A percentile compares a stretch with the other conserved stretches of the same genome.
phyloP scores from a whole-genome alignment of 2,329 filamentous ascomycete genomes.

The Sporothrix pallida region DNA sequence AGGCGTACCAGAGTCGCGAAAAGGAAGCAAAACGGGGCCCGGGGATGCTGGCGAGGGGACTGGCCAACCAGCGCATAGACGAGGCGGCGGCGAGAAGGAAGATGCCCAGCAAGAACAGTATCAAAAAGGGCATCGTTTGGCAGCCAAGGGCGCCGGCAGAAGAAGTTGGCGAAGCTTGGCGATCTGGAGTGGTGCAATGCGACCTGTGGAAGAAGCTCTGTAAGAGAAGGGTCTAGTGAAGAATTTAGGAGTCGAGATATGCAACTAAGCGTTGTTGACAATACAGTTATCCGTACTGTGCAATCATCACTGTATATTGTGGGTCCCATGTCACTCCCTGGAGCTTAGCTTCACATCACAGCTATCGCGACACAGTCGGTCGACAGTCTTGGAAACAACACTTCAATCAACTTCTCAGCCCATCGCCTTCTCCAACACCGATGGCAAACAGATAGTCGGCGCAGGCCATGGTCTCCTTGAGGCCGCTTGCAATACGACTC shows the following conservation, averaged over 20 bases:
- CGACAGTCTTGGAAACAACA: neutral
- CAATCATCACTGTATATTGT: no score
- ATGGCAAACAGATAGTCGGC: conserved; percentile 19
- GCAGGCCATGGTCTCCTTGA: conserved; percentile 25
- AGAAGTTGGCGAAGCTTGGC: neutral
- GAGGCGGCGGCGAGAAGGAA: neutral
- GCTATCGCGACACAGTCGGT: conserved; percentile 5
- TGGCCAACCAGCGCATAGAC: conserved; percentile 49
- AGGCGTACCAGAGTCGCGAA: conserved; percentile 56
- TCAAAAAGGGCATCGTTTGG: conserved; percentile 26
- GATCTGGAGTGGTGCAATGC: neutral
- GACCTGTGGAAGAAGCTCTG: neutral
- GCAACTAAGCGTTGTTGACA: conserved; percentile 4
- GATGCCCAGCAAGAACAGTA: conserved; percentile 4
- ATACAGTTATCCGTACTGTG: conserved; percentile 17
- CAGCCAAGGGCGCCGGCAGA: neutral
- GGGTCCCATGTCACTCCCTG: neutral
- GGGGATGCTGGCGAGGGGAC: conserved; percentile 53
- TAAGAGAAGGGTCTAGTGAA: neutral
- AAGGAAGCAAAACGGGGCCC: conserved; percentile 55
- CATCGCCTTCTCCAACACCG: neutral
- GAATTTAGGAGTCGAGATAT: neutral
- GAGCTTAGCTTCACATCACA: conserved; percentile 15
- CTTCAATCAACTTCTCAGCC: neutral
- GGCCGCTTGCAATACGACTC: conserved; percentile 9